Evolutionary conservation across 2,329 filamentous ascomycete species (phyloP), one percentile per base, ranked within the genome.

Genomic region (Colletotrichum sp.): DNA sequence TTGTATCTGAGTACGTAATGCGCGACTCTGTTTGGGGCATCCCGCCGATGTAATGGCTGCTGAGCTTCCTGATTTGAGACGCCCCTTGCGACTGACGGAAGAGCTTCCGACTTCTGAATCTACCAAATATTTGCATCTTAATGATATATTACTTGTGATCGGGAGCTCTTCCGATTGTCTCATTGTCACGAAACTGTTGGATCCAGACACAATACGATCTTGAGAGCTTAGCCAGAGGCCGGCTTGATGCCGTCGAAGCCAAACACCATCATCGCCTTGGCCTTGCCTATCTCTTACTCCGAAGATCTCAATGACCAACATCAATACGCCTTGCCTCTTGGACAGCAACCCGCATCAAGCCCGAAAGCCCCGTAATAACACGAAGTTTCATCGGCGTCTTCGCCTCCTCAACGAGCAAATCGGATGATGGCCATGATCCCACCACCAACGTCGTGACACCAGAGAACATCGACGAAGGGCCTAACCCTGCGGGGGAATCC

Each of bases 371-470:
- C 7, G 36, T 39, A 39, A 39, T 0, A 18, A 39, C 36, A 18
- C 36, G 16, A 39, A 39, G 16, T 18, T 39, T 2, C 15, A 9
- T 39, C 36, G 15, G 5, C 36, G 16, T 18, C 36, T 39, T 39
- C 15, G 7, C 36, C 36, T 39, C 15, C n/a, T 5, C 24, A 7
- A 63, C 69, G 16, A 36, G 21, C n/a, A 57, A 44, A 9, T 67
- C 16, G 28, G 59, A 60, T 16, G 69, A 66, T 13, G 62, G 60
- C 24, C 49, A 28, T 18, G 67, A 49, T 26, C 0, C 55, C 15
- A n/a, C 18, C 28, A 59, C 16, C 16, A 69, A 1, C 5, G 21
- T 60, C 67, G 36, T 49, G 94, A 36, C 34, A 36, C 7, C 7
- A 36, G 0, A 36, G 34, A 16, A 36, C 34, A 36, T 36, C 34